Conservation (phyloP, 805 yeast species). For the Candida ipomoeae region DNA sequence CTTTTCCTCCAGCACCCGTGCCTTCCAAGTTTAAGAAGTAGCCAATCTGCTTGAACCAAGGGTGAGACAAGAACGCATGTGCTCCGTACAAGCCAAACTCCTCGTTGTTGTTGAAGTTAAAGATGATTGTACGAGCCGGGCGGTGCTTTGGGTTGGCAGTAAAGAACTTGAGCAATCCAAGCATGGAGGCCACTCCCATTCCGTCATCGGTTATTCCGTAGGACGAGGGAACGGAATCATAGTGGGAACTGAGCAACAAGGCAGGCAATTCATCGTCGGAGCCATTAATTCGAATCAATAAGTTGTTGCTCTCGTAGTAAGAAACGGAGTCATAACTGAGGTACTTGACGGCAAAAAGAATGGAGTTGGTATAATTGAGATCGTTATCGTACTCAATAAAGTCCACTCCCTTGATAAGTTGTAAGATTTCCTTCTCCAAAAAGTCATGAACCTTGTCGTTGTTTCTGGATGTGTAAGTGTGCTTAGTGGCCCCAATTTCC, state of each 20-base stretch:
- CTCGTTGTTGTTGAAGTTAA: slow-evolving; percentile 87
- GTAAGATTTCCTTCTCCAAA: slow-evolving; percentile 37
- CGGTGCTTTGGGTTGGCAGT: slow-evolving; percentile 29
- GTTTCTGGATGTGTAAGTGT: slow-evolving; percentile 74
- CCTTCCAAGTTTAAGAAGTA: slow-evolving; percentile 85
- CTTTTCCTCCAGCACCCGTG: slow-evolving; percentile 87
- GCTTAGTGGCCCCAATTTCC: slow-evolving; percentile 58
- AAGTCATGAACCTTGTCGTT: slow-evolving; percentile 76
- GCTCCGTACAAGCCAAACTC: slow-evolving; percentile 89
- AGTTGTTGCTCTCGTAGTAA: slow-evolving; percentile 80
- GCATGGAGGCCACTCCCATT: slow-evolving; percentile 75
- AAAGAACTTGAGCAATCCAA: slow-evolving; percentile 60
- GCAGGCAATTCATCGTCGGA: slow-evolving; percentile 55
- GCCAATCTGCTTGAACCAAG: slow-evolving; percentile 59
- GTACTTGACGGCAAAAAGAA: slow-evolving; percentile 50
- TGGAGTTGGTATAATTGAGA: slow-evolving; percentile 40
- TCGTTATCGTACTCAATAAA: slow-evolving; percentile 40
- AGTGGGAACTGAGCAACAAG: slow-evolving; percentile 77
- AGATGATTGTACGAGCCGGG: slow-evolving; percentile 68
- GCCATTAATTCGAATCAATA: slow-evolving; percentile 75
- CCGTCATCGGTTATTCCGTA: slow-evolving; percentile 93
- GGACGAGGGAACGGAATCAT: slow-evolving; percentile 82
- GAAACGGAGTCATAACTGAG: slow-evolving; percentile 48
- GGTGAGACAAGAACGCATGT: slow-evolving; percentile 62
- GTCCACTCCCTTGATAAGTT: slow-evolving; percentile 27